A percentile compares a stretch with the other conserved stretches of the same genome.
These are phyloP conservation scores for Microcyclospora tardicrescens DNA, from an alignment of 2,329 filamentous ascomycete species.

Conservation along the genomic window DNA sequence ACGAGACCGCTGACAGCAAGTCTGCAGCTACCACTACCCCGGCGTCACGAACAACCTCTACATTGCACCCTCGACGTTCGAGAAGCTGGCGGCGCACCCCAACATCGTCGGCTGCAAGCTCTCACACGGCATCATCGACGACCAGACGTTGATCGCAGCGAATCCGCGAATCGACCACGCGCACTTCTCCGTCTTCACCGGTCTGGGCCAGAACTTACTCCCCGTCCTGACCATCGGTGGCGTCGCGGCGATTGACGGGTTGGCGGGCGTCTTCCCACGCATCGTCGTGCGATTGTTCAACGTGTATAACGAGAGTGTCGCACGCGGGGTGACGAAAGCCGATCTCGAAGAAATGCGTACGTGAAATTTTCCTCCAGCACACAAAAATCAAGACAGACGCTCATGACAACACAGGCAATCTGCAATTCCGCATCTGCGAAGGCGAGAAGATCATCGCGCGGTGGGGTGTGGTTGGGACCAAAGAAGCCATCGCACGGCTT, in stretches of 20 bases:
- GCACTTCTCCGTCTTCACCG: slow-evolving; percentile 50
- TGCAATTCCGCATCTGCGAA: slow-evolving; percentile 49
- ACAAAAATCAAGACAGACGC: no score
- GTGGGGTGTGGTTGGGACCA: slow-evolving; percentile 51
- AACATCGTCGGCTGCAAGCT: slow-evolving; percentile 60
- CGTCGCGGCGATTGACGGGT: slow-evolving; percentile 53
- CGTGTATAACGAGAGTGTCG: slow-evolving; percentile 29
- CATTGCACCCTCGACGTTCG: slow-evolving; percentile 46
- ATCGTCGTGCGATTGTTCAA: slow-evolving; percentile 46
- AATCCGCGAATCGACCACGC: slow-evolving; percentile 46
- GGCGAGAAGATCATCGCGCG: slow-evolving; percentile 50
- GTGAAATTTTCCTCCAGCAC: neutral
- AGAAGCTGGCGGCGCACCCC: slow-evolving; percentile 45
- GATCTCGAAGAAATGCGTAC: slow-evolving; percentile 37
- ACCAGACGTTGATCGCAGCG: slow-evolving; percentile 47
- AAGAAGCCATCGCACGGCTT: slow-evolving; percentile 48
- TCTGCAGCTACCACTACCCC: slow-evolving; percentile 48
- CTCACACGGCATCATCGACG: slow-evolving; percentile 54
- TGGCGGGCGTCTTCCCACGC: slow-evolving; percentile 52
- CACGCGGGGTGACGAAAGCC: slow-evolving; percentile 29
- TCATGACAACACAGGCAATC: slow-evolving; percentile 9
- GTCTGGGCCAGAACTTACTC: slow-evolving; percentile 52
- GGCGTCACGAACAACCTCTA: slow-evolving; percentile 54
- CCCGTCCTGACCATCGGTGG: slow-evolving; percentile 50
- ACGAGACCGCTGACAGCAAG: slow-evolving; percentile 1